Base-by-base conservation (phyloP, 306 rosid species). In the Trichosanthes truncata region DNA sequence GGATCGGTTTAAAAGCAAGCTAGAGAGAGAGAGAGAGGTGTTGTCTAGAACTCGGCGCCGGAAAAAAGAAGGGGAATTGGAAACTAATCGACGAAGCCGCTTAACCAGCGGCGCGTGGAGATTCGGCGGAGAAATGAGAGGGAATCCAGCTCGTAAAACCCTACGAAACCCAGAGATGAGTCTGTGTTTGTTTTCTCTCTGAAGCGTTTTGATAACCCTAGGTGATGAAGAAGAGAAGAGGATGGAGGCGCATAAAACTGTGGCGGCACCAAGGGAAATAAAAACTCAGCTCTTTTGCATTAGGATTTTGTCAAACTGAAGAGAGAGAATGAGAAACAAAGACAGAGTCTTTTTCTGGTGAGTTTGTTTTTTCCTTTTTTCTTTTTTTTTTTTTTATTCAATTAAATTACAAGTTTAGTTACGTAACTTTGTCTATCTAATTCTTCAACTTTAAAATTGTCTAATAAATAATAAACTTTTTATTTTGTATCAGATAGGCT, bases 41-140 rank as follows among this genome's bases (percentile, higher is more conserved):
- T 17, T 52, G 57, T 5, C 23, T 6, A n/a, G 25, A 20, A 55
- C 25, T n/a, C 23, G 25, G 4, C 60, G 18, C 3, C 52, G 25
- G 57, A 46, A 40, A 48, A 35, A 13, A 35, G 0, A 49, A 18
- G 9, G 59, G 57, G 59, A 15, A 45, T 69, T 15, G n/a, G 7
- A 77, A 59, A 79, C 89, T 87, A 91, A 88, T 91, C 92, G 78
- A 89, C 89, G 46, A 89, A 91, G 89, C 93, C 93, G 89, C 91
- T 89, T 82, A 89, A 89, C 88, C 92, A 89, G 92, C 96, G 93
- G 89, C 89, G 89, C 87, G 89, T 91, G 76, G 87, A 87, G 89
- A 88, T 89, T 85, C 85, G 86, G 45, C 86, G 74, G 81, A 83
- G 80, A 21, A 85, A 87, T 43, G 88, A 79, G 79, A 89, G 90